Base-by-base conservation (phyloP, 225 moss, liverwort and hornwort species). In the Bryum argenteum region DNA sequence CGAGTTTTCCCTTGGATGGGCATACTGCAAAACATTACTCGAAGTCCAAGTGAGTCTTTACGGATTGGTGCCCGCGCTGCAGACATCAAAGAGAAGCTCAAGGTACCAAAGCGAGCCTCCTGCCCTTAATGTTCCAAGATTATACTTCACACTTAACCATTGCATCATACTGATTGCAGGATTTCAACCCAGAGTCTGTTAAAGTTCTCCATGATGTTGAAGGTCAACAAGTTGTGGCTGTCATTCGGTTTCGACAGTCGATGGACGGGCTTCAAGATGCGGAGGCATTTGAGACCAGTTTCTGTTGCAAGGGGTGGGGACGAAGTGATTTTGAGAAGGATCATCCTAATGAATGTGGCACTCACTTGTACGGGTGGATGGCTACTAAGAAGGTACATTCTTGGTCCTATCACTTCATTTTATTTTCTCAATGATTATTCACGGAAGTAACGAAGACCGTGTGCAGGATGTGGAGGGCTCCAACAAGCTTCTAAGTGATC, bases 181-280 rank as follows among this genome's bases (percentile, higher is more conserved):
- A 72, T 17, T 95, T 86, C 19, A 82, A 88, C 47, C 92, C 95
- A 56, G 82, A 82, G 22, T 79, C 82, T 45, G 80, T 87, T 8
- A 73, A 84, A 54, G 77, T 91, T 20, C 78, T 87, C 54, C 89
- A 84, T 75, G 77, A 82, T 69, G 56, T 18, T 22, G 77, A 63
- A 61, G 84, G 82, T 48, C 84, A 90, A 72, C 57, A 73, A 56
- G 86, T 87, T 48, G 53, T 80, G 61, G 85, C 79, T 66, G 78
- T 92, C 12, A 63, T 95, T 28, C 63, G 70, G 37, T 95, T 95
- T 60, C 82, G 72, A 43, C 82, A 75, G 58, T 80, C 80, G 17
- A 80, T 92, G 74, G 81, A 81, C 12, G 94, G 89, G 23, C 69
- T 90, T 42, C 86, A 83, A 66, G 89, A 94, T 79, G 94, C 91